phyloP scores from a whole-genome alignment of 441 rosid species.

The Adansonia gregorii region DNA sequence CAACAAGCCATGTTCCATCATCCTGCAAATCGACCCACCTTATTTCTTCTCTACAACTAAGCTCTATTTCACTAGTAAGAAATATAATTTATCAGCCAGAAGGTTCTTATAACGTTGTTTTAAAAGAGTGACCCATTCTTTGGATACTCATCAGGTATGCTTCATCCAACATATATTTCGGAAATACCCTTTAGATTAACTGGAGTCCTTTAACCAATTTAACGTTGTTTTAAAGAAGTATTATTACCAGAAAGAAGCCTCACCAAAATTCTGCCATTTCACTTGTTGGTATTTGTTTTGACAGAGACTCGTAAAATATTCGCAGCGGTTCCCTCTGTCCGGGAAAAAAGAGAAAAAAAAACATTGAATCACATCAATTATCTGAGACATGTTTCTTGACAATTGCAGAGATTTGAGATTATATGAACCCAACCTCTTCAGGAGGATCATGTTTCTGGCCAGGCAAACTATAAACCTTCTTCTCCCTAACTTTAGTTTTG shows the following conservation, averaged over 20 bases:
- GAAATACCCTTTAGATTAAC: not conserved
- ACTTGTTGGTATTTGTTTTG: constrained; percentile 77
- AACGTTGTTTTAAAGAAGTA: constrained; percentile 5
- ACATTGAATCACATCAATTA: constrained; percentile 25
- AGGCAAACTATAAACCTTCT: constrained; percentile 74
- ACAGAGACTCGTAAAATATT: constrained; percentile 89
- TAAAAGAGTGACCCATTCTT: not conserved
- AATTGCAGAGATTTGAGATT: constrained; percentile 24
- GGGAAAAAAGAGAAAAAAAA: not conserved
- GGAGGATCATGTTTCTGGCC: constrained; percentile 92
- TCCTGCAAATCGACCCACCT: constrained; percentile 49
- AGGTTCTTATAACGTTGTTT: not conserved
- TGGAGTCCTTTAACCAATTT: not conserved
- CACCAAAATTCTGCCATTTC: constrained; percentile 99
- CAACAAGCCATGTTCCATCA: constrained; percentile 94
- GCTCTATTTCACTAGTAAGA: constrained; percentile 14
- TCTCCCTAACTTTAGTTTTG: constrained; percentile 66
- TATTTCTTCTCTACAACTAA: constrained; percentile 7
- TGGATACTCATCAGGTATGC: not conserved
- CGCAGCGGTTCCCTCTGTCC: constrained; percentile 88
- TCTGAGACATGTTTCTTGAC: not conserved
- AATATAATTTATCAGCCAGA: not conserved
- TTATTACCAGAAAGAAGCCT: constrained; percentile 25
- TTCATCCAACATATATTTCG: constrained; percentile 12
- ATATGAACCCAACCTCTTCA: constrained; percentile 64